Base-by-base conservation (phyloP, 1,139 yeast genomes). In the Candida sanyaensis region DNA sequence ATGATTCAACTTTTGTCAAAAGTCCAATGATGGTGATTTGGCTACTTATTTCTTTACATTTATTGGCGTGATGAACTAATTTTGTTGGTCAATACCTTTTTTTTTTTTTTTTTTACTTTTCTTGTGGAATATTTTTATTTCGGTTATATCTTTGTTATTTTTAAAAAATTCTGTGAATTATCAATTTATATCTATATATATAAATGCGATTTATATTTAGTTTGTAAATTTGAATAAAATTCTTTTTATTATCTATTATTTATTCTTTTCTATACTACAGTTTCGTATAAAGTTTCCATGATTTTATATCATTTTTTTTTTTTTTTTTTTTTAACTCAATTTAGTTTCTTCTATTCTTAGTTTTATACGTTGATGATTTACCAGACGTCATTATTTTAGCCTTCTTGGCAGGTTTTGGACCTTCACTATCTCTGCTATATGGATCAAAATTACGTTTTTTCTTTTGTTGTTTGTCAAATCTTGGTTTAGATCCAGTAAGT, bases 401-500 rank as follows among this genome's bases (percentile, higher is more conserved):
- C 55, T 70, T 76, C 64, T 80, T 82, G 3, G 78, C 77, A 7
- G 78, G 74, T 55, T 66, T 66, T 7, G 86, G 86, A 5, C 83
- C 85, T 32, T 68, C 69, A 32, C 73, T 68, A 6, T 70, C 72
- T 46, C 62, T 63, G 6, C 73, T 62, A 56, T 83, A 85, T 2
- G 92, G 91, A 64, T 86, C 86, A 55, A 82, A 86, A 3, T 78
- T 68, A 50, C 78, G 73, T 59, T 78, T 79, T 30, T 37, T 37
- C 58, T 75, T 79, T 43, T 59, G 57, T 17, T 56, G 55, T 13
- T 55, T 60, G 37, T 57, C 57, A 9, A 58, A 58, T 31, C 55
- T 60, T 21, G 53, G 57, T 53, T 54, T 51, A 49, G 63, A 52
- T 43, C 61, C 41, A 37, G 59, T 63, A 40, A 67, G 65, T 61